Base-by-base conservation (phyloP, 306 rosid species). In the Sechiopsis laciniata region DNA sequence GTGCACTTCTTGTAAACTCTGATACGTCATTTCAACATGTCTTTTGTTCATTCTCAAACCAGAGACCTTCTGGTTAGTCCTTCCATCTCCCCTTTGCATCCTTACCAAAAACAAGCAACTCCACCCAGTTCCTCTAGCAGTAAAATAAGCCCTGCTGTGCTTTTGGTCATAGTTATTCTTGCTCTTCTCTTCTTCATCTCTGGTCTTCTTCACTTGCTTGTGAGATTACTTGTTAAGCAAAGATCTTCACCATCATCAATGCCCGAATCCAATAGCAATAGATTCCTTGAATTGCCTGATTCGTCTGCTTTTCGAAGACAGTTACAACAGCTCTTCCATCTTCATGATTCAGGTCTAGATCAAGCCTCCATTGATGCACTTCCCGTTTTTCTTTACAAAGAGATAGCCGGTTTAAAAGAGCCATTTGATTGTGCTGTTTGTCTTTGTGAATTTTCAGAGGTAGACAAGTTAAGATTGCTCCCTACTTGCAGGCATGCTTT, bases 341-440 rank as follows among this genome's bases (percentile, higher is more conserved):
- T 93, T 62, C 98, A 93, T 65, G 98, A 93, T 80, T 93, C 96
- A 8, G 98, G 98, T 46, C 70, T 93, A 62, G 98, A 93, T 77
- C 98, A 93, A 77, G 88, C 91, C 75, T 90, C 87, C 66, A 87
- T 88, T 11, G 98, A 93, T 70, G 98, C 96, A 2, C 96, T 93
- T 8, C 96, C 98, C 7, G 89, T 90, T 54, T 93, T 92, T 72
- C 82, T 79, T n/a, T 93, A 85, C 55, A 82, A 83, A 64, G 98
- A 90, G 81, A 85, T 90, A 71, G 78, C 80, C 65, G 97, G 91
- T 56, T 74, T 84, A 75, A 87, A 88, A 74, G 93, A 88, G 78
- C 93, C 96, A 6, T 90, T 90, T 77, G 98, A 93, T 78, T 90
- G 98, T 82, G 96, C 96, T 2, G 96, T 93, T 73, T 93, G 96